Evolutionary conservation across 2,329 filamentous ascomycete genomes (phyloP).

Genomic region (Nannizzia gypsea): DNA sequence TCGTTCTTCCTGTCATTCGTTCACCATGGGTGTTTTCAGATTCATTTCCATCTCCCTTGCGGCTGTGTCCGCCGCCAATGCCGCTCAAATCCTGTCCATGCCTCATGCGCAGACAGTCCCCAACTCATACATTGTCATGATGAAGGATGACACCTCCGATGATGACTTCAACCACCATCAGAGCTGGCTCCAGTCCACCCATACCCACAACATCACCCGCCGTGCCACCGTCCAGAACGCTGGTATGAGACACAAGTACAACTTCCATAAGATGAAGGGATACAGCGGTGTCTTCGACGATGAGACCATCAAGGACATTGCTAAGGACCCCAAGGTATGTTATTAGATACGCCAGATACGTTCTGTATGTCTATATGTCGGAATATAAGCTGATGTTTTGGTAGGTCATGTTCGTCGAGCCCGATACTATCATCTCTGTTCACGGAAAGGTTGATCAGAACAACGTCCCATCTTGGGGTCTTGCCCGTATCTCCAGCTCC

Average conservation of each 20-base stretch:
- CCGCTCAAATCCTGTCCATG: slow-evolving; percentile 6
- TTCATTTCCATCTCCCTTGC: slow-evolving; percentile 7
- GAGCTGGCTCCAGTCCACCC: slow-evolving; percentile 6
- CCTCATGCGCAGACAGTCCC: slow-evolving; percentile 3
- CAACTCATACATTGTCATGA: slow-evolving; percentile 8
- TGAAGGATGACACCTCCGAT: slow-evolving; percentile 6
- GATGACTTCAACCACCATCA: slow-evolving; percentile 3
- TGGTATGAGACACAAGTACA: slow-evolving; percentile 6
- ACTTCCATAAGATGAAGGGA: slow-evolving; percentile 4
- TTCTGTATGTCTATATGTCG: background rate
- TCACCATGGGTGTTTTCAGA: slow-evolving; percentile 8
- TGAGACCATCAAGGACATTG: slow-evolving; percentile 7
- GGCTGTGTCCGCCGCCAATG: slow-evolving; percentile 6
- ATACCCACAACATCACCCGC: slow-evolving; percentile 3
- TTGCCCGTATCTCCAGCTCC: slow-evolving; percentile 25
- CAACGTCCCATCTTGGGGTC: slow-evolving; percentile 24
- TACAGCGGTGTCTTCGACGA: slow-evolving; percentile 8
- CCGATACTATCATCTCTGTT: slow-evolving; percentile 4
- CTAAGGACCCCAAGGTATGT: slow-evolving; percentile 9
- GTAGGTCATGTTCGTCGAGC: slow-evolving; percentile 13
- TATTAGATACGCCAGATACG: background rate
- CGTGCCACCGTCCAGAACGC: background rate
- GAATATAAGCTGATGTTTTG: slow-evolving; percentile 15
- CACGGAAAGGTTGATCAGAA: slow-evolving; percentile 13
- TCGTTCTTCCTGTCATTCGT: background rate